phyloP scores from a whole-genome alignment of 192 early-diverging fungal species.

The Backusella mclennaniae region DNA sequence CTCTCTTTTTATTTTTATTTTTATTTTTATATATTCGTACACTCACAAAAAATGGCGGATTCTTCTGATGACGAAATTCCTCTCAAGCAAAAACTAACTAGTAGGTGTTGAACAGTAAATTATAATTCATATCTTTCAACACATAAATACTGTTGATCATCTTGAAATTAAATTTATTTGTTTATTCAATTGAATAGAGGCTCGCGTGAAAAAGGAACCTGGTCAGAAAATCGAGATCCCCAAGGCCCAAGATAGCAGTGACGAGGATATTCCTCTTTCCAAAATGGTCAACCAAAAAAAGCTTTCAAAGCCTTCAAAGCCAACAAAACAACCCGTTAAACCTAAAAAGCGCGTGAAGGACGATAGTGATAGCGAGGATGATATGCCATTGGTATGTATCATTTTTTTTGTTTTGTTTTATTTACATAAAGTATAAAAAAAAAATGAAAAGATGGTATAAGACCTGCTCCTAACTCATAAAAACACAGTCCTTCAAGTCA shows the following conservation, averaged over 20 bases:
- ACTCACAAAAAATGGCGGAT: not conserved
- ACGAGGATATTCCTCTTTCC: not conserved
- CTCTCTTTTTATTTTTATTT: not conserved
- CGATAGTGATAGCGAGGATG: conserved; percentile 10
- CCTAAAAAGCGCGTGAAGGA: not conserved
- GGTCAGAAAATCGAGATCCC: not conserved
- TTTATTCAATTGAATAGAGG: not conserved
- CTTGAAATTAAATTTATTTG: not conserved
- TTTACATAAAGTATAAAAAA: not conserved
- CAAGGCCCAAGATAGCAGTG: not conserved
- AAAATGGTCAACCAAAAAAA: not conserved
- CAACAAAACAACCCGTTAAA: not conserved
- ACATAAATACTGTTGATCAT: too few species aligned
- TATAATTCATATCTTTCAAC: not conserved
- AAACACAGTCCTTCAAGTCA: not conserved
- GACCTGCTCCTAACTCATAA: not conserved
- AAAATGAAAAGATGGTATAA: too few species aligned
- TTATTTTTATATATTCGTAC: not conserved
- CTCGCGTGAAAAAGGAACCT: not conserved
- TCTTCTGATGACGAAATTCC: not conserved
- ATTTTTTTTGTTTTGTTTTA: not conserved
- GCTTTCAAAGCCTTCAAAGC: not conserved
- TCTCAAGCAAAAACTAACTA: not conserved
- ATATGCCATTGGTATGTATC: not conserved
- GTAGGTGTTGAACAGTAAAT: not conserved